These are phyloP conservation scores for Trametes hirsuta DNA, from an alignment of 1,284 basidiomycete genomes.

Conservation along the genomic window DNA sequence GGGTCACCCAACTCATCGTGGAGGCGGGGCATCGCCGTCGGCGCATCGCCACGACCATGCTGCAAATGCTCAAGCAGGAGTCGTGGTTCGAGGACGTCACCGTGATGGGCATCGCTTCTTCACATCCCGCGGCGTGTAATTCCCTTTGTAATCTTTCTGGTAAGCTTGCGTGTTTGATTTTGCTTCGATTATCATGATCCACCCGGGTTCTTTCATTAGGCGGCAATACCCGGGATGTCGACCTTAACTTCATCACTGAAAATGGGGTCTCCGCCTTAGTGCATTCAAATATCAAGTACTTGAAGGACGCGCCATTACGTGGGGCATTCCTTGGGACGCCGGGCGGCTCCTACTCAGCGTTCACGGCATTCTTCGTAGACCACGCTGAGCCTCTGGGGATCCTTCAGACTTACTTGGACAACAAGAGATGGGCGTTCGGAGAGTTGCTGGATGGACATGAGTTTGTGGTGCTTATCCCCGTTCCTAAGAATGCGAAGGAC, in stretches of 20 bases:
- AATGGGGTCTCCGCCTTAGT: slow-evolving; percentile 8
- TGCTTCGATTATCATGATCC: neutral
- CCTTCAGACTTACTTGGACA: slow-evolving; percentile 7
- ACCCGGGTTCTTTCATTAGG: neutral
- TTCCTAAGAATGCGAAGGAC: neutral
- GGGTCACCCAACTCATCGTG: slow-evolving; percentile 28
- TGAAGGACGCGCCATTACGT: slow-evolving; percentile 3
- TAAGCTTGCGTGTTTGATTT: neutral
- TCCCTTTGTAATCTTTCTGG: slow-evolving; percentile 18
- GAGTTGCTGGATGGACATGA: slow-evolving; percentile 18
- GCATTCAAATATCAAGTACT: slow-evolving; percentile 7
- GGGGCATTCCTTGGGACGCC: slow-evolving; percentile 4
- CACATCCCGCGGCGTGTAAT: slow-evolving; percentile 22
- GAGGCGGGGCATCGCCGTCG: slow-evolving; percentile 12
- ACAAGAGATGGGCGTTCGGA: slow-evolving; percentile 19
- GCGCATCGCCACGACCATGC: slow-evolving; percentile 18
- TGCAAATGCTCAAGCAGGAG: slow-evolving; percentile 7
- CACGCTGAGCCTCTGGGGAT: slow-evolving; percentile 19
- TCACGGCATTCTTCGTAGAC: slow-evolving; percentile 21
- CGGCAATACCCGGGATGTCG: neutral
- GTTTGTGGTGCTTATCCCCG: slow-evolving; percentile 13
- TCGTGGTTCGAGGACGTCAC: slow-evolving; percentile 15
- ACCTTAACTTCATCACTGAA: slow-evolving; percentile 13
- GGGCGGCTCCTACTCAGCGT: slow-evolving; percentile 9
- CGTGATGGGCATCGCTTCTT: slow-evolving; percentile 22